phyloP scores from a whole-genome alignment of 805 yeast genomes.

The Limtongia smithiae region DNA sequence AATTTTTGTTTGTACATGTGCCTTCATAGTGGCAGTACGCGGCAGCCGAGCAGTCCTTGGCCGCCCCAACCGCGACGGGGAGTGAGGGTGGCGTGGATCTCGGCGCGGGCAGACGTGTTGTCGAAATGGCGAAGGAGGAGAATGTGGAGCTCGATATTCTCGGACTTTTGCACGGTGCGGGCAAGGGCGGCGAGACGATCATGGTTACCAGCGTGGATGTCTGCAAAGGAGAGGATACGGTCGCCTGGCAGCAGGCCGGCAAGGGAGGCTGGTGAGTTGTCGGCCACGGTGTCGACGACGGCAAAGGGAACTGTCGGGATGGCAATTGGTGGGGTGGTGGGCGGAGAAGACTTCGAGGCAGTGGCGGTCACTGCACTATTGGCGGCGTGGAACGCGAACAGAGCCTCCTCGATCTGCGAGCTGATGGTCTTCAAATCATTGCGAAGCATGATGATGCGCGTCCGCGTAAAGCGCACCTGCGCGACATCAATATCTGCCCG shows the following conservation, averaged over 20 bases:
- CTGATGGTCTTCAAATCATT: constrained; percentile 63
- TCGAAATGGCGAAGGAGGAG: constrained; percentile 30
- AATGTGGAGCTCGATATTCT: constrained; percentile 37
- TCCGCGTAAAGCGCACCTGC: constrained; percentile 47
- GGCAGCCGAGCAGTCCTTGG: constrained; percentile 66
- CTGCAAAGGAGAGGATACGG: constrained; percentile 51
- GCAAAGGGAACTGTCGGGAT: constrained; percentile 51
- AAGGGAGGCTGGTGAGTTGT: constrained; percentile 52
- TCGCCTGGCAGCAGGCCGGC: constrained; percentile 60
- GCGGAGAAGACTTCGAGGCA: constrained; percentile 1
- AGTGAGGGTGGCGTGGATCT: constrained; percentile 35
- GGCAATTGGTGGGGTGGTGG: constrained; percentile 1
- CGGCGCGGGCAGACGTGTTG: constrained; percentile 36
- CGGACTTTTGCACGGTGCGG: constrained; percentile 42
- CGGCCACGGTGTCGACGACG: constrained; percentile 47
- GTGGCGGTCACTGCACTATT: constrained; percentile 5
- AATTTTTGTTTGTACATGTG: neutral
- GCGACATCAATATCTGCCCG: constrained; percentile 78
- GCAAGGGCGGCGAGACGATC: constrained; percentile 47
- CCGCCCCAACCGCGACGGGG: constrained; percentile 64
- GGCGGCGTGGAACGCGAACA: constrained; percentile 45
- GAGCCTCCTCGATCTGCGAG: constrained; percentile 45
- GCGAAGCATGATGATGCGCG: constrained; percentile 59
- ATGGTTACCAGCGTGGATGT: constrained; percentile 55
- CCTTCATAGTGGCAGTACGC: constrained; percentile 39